Conservation (phyloP, 1,139 yeast genomes). For the Debaryomyces udenii region DNA sequence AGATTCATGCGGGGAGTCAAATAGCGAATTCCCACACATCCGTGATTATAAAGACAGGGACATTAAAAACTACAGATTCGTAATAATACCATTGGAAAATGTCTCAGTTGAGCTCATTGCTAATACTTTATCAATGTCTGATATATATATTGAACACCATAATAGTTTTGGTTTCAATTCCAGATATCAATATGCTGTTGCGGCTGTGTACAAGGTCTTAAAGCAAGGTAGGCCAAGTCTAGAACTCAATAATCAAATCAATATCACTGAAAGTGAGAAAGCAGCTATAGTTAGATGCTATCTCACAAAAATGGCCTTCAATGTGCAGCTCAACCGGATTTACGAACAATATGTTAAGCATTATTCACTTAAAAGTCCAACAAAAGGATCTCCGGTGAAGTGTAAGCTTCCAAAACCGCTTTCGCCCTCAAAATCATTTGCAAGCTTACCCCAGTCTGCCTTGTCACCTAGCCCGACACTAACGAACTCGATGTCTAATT, state of each 20-base stretch:
- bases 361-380: slow-evolving; percentile 13
- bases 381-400: background rate
- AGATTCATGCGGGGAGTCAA: too few relatives aligned
- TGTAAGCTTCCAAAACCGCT: background rate
- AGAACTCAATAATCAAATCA: slow-evolving; percentile 11
- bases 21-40: slow-evolving; percentile 29
- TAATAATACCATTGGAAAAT: slow-evolving; percentile 45
- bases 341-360: slow-evolving; percentile 37
- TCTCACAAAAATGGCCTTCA: slow-evolving; percentile 53
- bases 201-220: slow-evolving; percentile 18
- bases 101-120: slow-evolving; percentile 47
- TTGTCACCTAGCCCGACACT: slow-evolving; percentile 5
- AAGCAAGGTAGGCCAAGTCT: slow-evolving; percentile 22
- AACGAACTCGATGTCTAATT: slow-evolving; percentile 4
- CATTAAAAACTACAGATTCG: slow-evolving; percentile 41
- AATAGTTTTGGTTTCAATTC: slow-evolving; percentile 16
- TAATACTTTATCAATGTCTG: slow-evolving; percentile 26
- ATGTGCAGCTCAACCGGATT: slow-evolving; percentile 65
- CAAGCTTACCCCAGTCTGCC: slow-evolving; percentile 2
- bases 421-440: slow-evolving; percentile 9
- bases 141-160: slow-evolving; percentile 57
- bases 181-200: slow-evolving; percentile 25
- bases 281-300: slow-evolving; percentile 49
- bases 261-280: slow-evolving; percentile 39
- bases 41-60: slow-evolving; percentile 29